Percentiles rank a stretch among this genome's conserved stretches.
phyloP scores from a whole-genome alignment of 176 grass and related monocot species.

The Poa pratensis region DNA sequence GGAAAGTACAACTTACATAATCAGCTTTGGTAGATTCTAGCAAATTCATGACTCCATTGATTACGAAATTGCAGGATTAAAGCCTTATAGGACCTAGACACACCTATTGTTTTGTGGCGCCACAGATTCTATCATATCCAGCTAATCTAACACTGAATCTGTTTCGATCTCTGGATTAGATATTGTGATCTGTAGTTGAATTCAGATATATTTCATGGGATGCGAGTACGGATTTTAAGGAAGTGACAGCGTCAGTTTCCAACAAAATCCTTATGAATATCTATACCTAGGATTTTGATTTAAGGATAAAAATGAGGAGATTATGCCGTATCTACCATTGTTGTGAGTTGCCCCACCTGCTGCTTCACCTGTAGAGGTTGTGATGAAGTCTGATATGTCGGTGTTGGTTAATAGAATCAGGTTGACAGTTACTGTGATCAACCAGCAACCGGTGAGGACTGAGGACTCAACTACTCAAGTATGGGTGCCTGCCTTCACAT shows the following conservation, averaged over 20 bases:
- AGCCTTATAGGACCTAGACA: not conserved
- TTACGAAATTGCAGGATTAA: not conserved
- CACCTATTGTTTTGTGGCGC: constrained; percentile 16
- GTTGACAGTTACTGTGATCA: not conserved
- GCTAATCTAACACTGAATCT: constrained; percentile 1
- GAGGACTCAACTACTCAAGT: not conserved
- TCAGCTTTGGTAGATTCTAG: not conserved
- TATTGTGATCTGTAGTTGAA: constrained; percentile 10
- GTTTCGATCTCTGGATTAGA: not conserved
- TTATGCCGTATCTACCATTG: not conserved
- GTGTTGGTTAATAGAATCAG: not conserved
- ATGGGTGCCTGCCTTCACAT: not conserved
- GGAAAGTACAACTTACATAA: not conserved
- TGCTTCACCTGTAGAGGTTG: not conserved
- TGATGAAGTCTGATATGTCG: not conserved
- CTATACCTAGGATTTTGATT: not conserved
- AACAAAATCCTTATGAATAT: not conserved
- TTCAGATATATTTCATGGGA: not conserved
- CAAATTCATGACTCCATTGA: not conserved
- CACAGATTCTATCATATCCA: constrained; percentile 1
- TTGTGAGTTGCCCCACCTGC: not conserved
- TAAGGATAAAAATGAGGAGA: constrained; percentile 18
- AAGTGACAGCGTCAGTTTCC: not conserved
- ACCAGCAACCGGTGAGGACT: not conserved
- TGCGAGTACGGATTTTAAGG: not conserved